Evolutionary conservation across 2,329 filamentous ascomycete genomes (phyloP), one percentile per base, ranked within the genome.

Genomic region (Eutypa lata): DNA sequence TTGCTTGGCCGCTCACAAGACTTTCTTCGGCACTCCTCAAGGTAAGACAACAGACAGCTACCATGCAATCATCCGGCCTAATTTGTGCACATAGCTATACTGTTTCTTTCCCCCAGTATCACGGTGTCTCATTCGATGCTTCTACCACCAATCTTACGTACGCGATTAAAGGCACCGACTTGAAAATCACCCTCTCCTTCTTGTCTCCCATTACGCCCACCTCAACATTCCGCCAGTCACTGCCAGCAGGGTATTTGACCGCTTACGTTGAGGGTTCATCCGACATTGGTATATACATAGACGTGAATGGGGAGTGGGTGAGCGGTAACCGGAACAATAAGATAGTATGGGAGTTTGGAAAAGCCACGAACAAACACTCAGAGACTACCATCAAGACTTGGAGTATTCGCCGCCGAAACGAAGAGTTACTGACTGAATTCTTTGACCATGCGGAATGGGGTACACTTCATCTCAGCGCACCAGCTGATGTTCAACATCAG

Each of bases 381-480:
- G 69, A 61, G 22, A 68, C 67, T 7, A 46, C 53, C 10, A 68
- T 89, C 53, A 88, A 89, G 72, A 86, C 84, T 1, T 90, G 86
- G 85, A 82, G 77, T 55, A 75, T 90, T 28, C 77, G 78, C 52
- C 78, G 85, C 38, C 73, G 73, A 53, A 67, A 76, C 7, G 82
- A 93, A 68, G 76, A 87, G 66, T 75, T 89, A n/a, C 81, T 94
- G 50, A 89, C 87, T 1, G 91, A 95, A 68, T 80, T 80, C 51
- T 72, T 72, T 43, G 91, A 95, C 62, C 86, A 87, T 43, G 82
- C 88, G 1, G 90, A 95, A 80, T 95, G 91, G 91, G 91, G 91
- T 3, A 87, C 84, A 26, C 70, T 95, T 53, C 82, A 90, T 69
- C 90, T 95, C 66, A 87, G 87, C 21, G 90, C 79, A 2, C 89